Evolutionary conservation across 495 filamentous ascomycete genomes (phyloP).

Genomic region (Neurospora intermedia): DNA sequence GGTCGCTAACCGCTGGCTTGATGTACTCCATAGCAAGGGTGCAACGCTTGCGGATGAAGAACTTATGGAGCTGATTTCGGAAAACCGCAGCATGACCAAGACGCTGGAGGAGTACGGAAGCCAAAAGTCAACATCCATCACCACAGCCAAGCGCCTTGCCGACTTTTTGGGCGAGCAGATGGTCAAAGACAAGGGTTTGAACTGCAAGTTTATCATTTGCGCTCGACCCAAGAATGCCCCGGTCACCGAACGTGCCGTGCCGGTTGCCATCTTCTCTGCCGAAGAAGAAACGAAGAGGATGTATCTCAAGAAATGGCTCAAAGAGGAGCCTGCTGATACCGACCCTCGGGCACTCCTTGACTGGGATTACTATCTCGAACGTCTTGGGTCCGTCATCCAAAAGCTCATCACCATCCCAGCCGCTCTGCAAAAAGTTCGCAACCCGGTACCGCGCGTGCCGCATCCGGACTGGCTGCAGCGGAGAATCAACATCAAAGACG

Average conservation of each 20-base stretch:
- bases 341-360: slow-evolving; percentile 83
- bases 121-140: slow-evolving; percentile 97
- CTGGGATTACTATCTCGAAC: slow-evolving; percentile 94
- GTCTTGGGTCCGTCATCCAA: slow-evolving; percentile 90
- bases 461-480: slow-evolving; percentile 97
- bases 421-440: slow-evolving; percentile 85
- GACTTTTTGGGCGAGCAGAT: slow-evolving; percentile 97
- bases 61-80: slow-evolving; percentile 95
- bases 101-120: slow-evolving; percentile 88
- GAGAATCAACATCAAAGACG: slow-evolving; percentile 87
- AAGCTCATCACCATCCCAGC: slow-evolving; percentile 98
- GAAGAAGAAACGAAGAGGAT: slow-evolving; percentile 75
- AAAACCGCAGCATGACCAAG: slow-evolving; percentile 97
- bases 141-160: slow-evolving; percentile 87
- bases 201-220: slow-evolving; percentile 99
- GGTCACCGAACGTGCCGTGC: slow-evolving; percentile 88
- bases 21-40: slow-evolving; percentile 81
- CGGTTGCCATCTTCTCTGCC: slow-evolving; percentile 94
- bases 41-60: slow-evolving; percentile 88
- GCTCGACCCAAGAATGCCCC: slow-evolving; percentile 76
- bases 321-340: slow-evolving; percentile 87
- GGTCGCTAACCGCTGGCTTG: slow-evolving; percentile 92
- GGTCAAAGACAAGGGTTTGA: slow-evolving; percentile 96
- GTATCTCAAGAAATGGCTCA: slow-evolving; percentile 91
- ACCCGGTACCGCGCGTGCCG: slow-evolving; percentile 83